Conservation (phyloP, 2,329 filamentous ascomycete genomes). For the Phoma sp. region DNA sequence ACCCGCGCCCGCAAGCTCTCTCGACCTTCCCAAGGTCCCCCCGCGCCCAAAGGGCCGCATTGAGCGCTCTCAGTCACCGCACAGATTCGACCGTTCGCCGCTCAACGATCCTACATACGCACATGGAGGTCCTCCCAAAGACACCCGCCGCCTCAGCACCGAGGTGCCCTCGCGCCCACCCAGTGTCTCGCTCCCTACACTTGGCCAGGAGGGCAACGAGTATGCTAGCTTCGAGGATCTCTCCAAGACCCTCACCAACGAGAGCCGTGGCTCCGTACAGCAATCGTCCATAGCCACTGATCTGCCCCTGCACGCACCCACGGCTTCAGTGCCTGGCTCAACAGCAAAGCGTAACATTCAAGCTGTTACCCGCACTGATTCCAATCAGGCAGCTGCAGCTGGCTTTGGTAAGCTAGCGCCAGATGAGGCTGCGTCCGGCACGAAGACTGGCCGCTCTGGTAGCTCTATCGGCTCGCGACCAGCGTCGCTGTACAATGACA, state of each 20-base stretch:
- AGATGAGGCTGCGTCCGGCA: conserved; percentile 32
- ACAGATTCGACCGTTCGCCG: conserved; percentile 82
- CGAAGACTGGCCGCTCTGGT: conserved; percentile 37
- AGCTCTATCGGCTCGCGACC: conserved; percentile 55
- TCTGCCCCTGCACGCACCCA: conserved; percentile 86
- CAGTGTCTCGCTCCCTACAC: conserved; percentile 80
- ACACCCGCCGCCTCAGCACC: conserved; percentile 41
- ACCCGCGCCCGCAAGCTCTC: conserved; percentile 46
- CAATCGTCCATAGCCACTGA: conserved; percentile 81
- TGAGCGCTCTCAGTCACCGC: conserved; percentile 78
- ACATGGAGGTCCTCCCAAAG: conserved; percentile 45
- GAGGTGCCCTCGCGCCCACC: conserved; percentile 65
- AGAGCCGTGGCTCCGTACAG: conserved; percentile 59
- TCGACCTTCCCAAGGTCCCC: conserved; percentile 73
- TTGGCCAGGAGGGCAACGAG: conserved; percentile 89
- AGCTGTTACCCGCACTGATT: conserved; percentile 87
- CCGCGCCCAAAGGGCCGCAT: conserved; percentile 73
- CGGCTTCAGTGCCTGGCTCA: conserved; percentile 78
- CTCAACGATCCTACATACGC: conserved; percentile 73
- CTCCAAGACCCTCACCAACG: conserved; percentile 40
- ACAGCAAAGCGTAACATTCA: conserved; percentile 85
- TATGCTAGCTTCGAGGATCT: conserved; percentile 70
- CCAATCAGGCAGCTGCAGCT: conserved; percentile 81
- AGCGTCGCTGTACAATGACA: conserved; percentile 61
- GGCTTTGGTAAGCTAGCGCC: conserved; percentile 70